Percentiles rank a stretch among this genome's conserved stretches.
Evolutionary conservation across 1,139 yeast species (phyloP).

Genomic region (Sugiyamaella novakii): DNA sequence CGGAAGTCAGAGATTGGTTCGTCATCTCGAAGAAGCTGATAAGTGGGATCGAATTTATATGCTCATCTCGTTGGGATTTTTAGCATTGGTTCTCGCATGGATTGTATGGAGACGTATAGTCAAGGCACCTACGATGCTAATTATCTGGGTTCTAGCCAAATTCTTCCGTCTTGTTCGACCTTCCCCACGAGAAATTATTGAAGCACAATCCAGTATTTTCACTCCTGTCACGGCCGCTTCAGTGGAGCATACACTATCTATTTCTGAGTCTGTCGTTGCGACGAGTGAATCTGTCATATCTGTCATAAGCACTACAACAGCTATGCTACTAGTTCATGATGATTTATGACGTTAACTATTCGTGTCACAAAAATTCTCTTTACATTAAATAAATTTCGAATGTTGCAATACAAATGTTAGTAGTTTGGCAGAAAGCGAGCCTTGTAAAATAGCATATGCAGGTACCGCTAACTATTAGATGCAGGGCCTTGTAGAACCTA

Average conservation of each 20-base stretch:
- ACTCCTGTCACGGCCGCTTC: neutral
- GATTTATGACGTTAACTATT: conserved; percentile 7
- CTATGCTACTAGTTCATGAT: conserved; percentile 2
- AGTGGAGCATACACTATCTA: neutral
- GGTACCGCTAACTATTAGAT: too few relatives aligned
- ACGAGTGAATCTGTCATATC: neutral
- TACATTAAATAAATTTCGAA: too few relatives aligned
- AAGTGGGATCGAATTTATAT: conserved; percentile 61
- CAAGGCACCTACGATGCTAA: conserved; percentile 53
- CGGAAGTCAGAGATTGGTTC: conserved; percentile 59
- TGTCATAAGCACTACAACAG: neutral
- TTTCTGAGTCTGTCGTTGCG: too few relatives aligned
- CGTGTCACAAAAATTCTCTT: too few relatives aligned
- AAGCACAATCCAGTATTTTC: conserved; percentile 4
- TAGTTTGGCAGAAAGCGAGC: too few relatives aligned
- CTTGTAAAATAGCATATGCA: too few relatives aligned
- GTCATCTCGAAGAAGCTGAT: conserved; percentile 69
- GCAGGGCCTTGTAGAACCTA: too few relatives aligned
- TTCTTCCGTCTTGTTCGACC: conserved; percentile 47
- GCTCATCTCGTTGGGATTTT: conserved; percentile 59
- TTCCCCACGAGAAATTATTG: conserved; percentile 9
- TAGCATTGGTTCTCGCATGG: conserved; percentile 60
- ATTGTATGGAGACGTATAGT: conserved; percentile 66
- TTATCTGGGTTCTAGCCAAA: conserved; percentile 61
- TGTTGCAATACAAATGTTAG: too few relatives aligned